Base-by-base conservation (phyloP, 495 filamentous ascomycete species). In the Penicillium atrosanguineum region DNA sequence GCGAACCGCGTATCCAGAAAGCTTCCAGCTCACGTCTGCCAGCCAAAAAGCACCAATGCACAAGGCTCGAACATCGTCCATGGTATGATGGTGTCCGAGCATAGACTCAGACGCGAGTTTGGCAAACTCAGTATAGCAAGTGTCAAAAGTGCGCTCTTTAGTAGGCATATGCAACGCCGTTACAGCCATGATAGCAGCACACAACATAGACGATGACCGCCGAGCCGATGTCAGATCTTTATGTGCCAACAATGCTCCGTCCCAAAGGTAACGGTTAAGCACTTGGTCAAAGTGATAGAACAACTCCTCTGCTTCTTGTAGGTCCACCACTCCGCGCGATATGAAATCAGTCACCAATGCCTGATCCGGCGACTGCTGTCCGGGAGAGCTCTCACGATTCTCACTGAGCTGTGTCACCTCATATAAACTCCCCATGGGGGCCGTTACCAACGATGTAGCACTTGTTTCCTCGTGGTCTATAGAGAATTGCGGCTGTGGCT, bases 361-460 rank as follows among this genome's bases (percentile, higher is more conserved):
- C 42, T 69, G 66, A 23, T 78, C 70, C 7, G 69, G 60, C 7
- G 67, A 64, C 7, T 69, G 58, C 18, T 70, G 61, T 34, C 63
- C 65, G 4, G 69, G 70, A 0, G 70, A 73, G 25, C 61, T 73
- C 25, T 67, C 65, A n/a, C 68, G 71, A 14, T 73, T 72, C 45
- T 78, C 72, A 53, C 76, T 73, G 44, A 84, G 56, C 53, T 80
- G 80, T 5, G 81, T 84, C 37, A 84, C 81, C 62, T 83, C 81
- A 54, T 81, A 84, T 31, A 84, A 58, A 56, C 77, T 83, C 11
- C 79, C 75, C 79, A 84, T 83, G 1, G 81, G 81, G 19, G 78
- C 80, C 15, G 79, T 74, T 18, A 83, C 74, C 40, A 83, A 48
- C 1, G 75, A 75, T 4, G 69, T 65, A 19, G 66, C 65, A 12